phyloP scores from a whole-genome alignment of 495 filamentous ascomycete species.

The Aspergillus ellipticus region DNA sequence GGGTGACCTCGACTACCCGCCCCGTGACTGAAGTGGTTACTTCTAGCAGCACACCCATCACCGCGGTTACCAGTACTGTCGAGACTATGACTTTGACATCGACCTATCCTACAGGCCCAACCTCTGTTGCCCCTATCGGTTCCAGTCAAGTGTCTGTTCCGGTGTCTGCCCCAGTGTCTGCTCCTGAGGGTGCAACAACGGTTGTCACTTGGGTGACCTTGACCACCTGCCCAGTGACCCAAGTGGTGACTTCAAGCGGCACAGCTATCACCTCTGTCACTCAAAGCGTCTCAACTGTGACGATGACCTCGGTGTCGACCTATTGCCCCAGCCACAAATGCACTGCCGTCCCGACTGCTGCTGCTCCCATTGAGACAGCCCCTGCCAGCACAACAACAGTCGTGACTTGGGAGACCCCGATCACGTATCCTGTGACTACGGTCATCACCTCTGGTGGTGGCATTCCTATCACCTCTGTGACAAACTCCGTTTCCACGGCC shows the following conservation, averaged over 20 bases:
- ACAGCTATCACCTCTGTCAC: slow-evolving; percentile 31
- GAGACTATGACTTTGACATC: slow-evolving; percentile 28
- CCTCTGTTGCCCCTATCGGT: slow-evolving; percentile 7
- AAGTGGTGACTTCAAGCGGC: slow-evolving; percentile 32
- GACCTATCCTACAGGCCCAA: slow-evolving; percentile 18
- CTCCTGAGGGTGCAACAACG: slow-evolving; percentile 16
- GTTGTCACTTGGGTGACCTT: slow-evolving; percentile 35
- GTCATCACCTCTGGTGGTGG: slow-evolving; percentile 27
- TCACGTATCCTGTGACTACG: slow-evolving; percentile 27
- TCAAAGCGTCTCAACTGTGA: slow-evolving; percentile 39
- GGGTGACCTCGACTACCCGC: slow-evolving; percentile 25
- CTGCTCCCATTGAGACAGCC: slow-evolving; percentile 6
- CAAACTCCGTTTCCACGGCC: slow-evolving; percentile 31
- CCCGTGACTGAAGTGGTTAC: slow-evolving; percentile 30
- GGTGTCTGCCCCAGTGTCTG: neutral
- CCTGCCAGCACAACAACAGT: slow-evolving; percentile 16
- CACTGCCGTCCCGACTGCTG: slow-evolving; percentile 14
- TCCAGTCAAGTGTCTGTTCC: neutral
- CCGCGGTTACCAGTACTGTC: slow-evolving; percentile 29
- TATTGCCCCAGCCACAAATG: slow-evolving; percentile 38
- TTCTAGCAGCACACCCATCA: slow-evolving; percentile 26
- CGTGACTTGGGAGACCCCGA: slow-evolving; percentile 21
- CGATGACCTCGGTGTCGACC: slow-evolving; percentile 37
- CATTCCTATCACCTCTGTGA: slow-evolving; percentile 27
- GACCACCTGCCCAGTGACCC: slow-evolving; percentile 43